Evolutionary conservation across 345 rosid species (phyloP), one percentile per base, ranked within the genome.

Genomic region (Sisymbrium irio): DNA sequence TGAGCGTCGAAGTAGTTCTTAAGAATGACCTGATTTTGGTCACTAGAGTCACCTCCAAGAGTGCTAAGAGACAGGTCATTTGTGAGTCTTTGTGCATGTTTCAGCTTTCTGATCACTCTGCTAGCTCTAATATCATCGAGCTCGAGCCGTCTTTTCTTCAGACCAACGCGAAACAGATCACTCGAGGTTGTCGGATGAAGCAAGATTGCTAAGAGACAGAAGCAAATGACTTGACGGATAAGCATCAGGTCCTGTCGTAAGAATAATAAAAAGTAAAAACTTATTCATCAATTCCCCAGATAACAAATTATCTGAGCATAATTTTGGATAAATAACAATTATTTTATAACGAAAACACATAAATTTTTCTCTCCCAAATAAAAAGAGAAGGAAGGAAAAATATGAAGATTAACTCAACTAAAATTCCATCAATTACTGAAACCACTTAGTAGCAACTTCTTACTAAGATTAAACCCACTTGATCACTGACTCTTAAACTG

Each of bases 1-100:
- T 87, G 97, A 37, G 96, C 86, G 65, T 89, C 85, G 75, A 87
- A 46, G 72, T 83, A 91, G 77, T 91, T 87, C 59, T 87, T 89
- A n/a, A 91, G 86, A 18, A 87, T 88, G 45, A 91, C 62, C 41
- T 62, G 47, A 53, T 80, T 85, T 61, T 40, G 59, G 4, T 80
- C 80, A 73, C 7, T 75, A 11, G 87, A 75, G 40, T 57, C 41
- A 30, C 39, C 15, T 55, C 19, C 60, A 27, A 30, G 37, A n/a
- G 37, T 54, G 42, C 55, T 42, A 19, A 63, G 5, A 47, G 10
- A 65, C 53, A n/a, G 13, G 33, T 72, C 35, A 9, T 44, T 53
- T 41, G 35, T 50, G 28, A 62, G 80, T 2, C 6, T 54, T 42
- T 73, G 62, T 32, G 50, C 40, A 18, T 42, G 10, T 53, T 27